Base-by-base conservation (phyloP, 2,329 filamentous ascomycete species). In the Drechmeria coniospora region DNA sequence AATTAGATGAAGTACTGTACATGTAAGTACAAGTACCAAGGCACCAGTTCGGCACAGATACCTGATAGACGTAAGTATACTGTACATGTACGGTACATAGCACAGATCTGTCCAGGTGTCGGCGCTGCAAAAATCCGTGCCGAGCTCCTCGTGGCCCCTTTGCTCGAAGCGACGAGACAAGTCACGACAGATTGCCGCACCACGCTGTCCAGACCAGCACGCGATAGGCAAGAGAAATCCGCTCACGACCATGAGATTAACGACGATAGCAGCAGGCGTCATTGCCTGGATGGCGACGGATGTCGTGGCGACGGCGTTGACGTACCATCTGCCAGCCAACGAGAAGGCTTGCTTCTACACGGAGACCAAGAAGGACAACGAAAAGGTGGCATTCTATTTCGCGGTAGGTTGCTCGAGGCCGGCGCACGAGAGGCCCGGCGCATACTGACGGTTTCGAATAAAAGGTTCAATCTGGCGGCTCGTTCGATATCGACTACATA, bases 361-460 rank as follows among this genome's bases (percentile, higher is more conserved):
- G 32, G 63, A 73, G 41, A 77, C 87, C 30, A 74, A 84, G 38
- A 71, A 79, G 50, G 68, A 71, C 51, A 77, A 77, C 43, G 73
- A 80, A 45, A 98, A 98, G 70, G 66, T 98, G 41, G 86, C 90
- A 27, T 98, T 98, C 51, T 98, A 98, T 63, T 98, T 98, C 59
- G 92, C 90, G 34, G 90, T 98, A 62, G 40, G 78, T 59, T 23
- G 21, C 27, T n/a, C 21, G 17, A 11, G 17, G 14, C 10, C 17
- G 8, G 29, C 31, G 26, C 26, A 16, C 26, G 10, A 8, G 26
- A 11, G 18, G 4, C 10, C 11, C 15, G 15, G 6, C 20, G 29
- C 32, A 15, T 18, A n/a, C 8, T 35, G 7, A 34, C 15, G 6
- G 5, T 12, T 3, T 8, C n/a, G 23, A 8, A 12, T 5, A 27